Evolutionary conservation across 371 early-diverging fungal genomes (phyloP), one percentile per base, ranked within the genome.

Genomic region (Saksenaea vasiformis): DNA sequence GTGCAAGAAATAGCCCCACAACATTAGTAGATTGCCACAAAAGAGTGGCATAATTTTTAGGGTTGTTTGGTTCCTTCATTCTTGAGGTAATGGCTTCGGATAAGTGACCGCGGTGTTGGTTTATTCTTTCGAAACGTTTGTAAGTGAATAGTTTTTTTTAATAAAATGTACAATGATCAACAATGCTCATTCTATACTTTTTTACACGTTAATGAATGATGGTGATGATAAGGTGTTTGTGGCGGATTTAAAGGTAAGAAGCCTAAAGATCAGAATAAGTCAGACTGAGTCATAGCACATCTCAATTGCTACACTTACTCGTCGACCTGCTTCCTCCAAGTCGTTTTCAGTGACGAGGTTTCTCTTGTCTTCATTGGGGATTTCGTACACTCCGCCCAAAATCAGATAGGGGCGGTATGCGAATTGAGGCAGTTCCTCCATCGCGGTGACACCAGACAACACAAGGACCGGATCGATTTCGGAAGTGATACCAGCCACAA

Each of bases 391-490:
- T 60, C 86, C 86, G 59, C 87, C 82, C 56, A 86, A 70, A 47
- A 87, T 82, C 26, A 86, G 65, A 64, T 74, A 86, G 51, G 89
- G 89, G 38, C 82, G 78, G 71, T 87, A 89, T 36, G 87, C 84
- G 54, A 85, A 83, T 27, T 74, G 61, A 24, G 69, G 66, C 44
- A 89, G 62, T 56, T 85, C 85, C 9, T 70, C 70, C 73, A 72
- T 74, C 56, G 79, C 78, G 27, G 87, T 85, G 38, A 89, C 86
- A 60, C 89, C 87, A 56, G 81, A 80, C 56, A 89, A 72, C 36
- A 89, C 89, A 26, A 89, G 77, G 27, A 87, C 87, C 8, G 87
- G 81, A 67, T 89, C 87, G 59, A 89, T 84, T 73, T 86, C 82
- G 56, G 83, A 79, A 56, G 70, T 78, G 60, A 83, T 79, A 71